Conservation (phyloP, 2,329 filamentous ascomycete genomes). For the Nemania sp. region DNA sequence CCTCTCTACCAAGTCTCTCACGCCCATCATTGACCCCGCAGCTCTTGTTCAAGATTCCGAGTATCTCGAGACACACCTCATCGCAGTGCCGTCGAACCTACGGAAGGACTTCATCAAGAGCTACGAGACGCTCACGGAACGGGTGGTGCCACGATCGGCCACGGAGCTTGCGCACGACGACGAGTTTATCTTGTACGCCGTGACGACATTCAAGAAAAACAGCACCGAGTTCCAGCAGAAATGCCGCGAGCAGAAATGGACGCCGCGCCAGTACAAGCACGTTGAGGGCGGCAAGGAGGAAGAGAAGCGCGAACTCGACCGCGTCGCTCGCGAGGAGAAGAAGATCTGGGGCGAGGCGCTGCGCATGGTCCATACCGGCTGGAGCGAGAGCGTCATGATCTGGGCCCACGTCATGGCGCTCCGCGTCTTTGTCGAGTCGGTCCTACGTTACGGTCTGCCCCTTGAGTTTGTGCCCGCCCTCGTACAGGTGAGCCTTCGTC, state of each 20-base stretch:
- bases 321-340: constrained; percentile 79
- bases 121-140: constrained; percentile 86
- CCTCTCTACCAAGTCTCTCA: constrained; percentile 88
- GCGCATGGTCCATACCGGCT: constrained; percentile 84
- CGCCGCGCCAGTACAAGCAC: constrained; percentile 91
- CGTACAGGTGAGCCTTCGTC: constrained; percentile 73
- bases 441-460: constrained; percentile 92
- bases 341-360: constrained; percentile 93
- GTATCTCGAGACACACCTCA: constrained; percentile 92
- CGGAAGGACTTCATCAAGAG: constrained; percentile 86
- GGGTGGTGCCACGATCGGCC: constrained; percentile 92
- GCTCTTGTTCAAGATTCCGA: constrained; percentile 87
- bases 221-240: constrained; percentile 87
- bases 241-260: constrained; percentile 91
- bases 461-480: constrained; percentile 85
- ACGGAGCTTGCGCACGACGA: constrained; percentile 80
- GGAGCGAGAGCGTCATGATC: constrained; percentile 94
- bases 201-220: constrained; percentile 93
- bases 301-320: constrained; percentile 83
- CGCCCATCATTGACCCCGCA: constrained; percentile 81
- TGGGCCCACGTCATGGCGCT: constrained; percentile 92
- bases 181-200: constrained; percentile 85
- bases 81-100: constrained; percentile 79
- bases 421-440: constrained; percentile 95
- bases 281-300: constrained; percentile 87